A percentile compares a stretch with the other conserved stretches of the same genome.
These are phyloP conservation scores for Blastocystis sp. DNA, from an alignment of 352 stramenopile genomes.

Conservation along the genomic window DNA sequence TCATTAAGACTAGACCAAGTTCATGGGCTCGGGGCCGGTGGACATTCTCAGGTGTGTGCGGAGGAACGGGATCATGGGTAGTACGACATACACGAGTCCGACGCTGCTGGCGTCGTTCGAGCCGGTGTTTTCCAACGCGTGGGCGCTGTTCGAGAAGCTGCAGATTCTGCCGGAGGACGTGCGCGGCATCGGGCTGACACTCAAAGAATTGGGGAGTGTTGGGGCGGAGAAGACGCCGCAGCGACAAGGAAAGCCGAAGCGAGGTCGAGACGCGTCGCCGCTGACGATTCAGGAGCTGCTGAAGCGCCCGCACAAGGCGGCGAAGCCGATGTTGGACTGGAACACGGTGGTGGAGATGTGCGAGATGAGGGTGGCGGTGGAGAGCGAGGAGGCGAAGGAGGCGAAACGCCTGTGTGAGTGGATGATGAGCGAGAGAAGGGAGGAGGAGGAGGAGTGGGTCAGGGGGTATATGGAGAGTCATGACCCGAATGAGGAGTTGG, in stretches of 20 bases:
- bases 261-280: no score
- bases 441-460: not conserved
- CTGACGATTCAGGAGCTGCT: not conserved
- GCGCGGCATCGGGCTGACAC: conserved; percentile 33
- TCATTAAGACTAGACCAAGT: not conserved
- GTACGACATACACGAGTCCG: not conserved
- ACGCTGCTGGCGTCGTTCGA: not conserved
- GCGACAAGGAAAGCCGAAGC: not conserved
- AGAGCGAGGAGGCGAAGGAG: not conserved
- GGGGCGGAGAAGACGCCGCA: not conserved
- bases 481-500: not conserved
- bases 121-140: not conserved
- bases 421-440: not conserved
- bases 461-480: not conserved
- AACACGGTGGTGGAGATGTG: not conserved
- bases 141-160: conserved; percentile 4
- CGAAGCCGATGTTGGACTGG: conserved; percentile 7
- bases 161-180: conserved; percentile 21
- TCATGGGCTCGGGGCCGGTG: conserved; percentile 51
- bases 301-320: not conserved
- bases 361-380: not conserved
- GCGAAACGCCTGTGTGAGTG: not conserved
- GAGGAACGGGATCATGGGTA: not conserved
- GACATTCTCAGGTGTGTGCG: conserved; percentile 38
- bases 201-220: not conserved